Evolutionary conservation across 257 asterid genomes (phyloP), one percentile per base, ranked within the genome.

Genomic region (Primulina tabacum): DNA sequence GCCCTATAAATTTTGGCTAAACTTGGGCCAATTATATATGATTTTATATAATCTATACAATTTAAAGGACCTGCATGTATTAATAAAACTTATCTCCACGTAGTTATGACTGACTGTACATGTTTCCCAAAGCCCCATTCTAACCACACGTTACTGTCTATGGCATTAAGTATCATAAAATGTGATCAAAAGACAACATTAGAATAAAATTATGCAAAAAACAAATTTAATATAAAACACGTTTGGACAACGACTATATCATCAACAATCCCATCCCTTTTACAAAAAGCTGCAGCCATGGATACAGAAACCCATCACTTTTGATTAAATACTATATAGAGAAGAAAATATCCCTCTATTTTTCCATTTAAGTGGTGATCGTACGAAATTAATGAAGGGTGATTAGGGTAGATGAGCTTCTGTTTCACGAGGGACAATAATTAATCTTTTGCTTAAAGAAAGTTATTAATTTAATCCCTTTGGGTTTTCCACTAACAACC

Each of bases 401-500:
- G 71, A 74, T 66, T 9, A 61, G 24, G 24, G 24, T 30, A 59
- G 32, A 60, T 67, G 4, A n/a, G 24, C 64, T 58, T 73, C 33
- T 47, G 59, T 2, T n/a, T 61, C 55, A 70, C 29, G 58, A 71
- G 65, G 53, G 55, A 73, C 71, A 72, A 73, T 72, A 76, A 59
- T 37, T 72, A 60, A 73, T 76, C 32, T 57, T 58, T 66, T 75
- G 69, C 68, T 78, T 82, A 76, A 72, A 80, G 67, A 71, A 78
- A 76, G 58, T 50, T 50, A 50, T 4, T 50, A 17, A 2, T 16
- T 50, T 73, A 73, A 78, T 80, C 8, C n/a, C 62, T 30, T 24
- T 74, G 73, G 30, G 75, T 75, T 76, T 77, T 80, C 88, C 90
- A 79, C 87, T 80, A 81, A 81, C 50, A 52, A 71, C 71, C 86